Evolutionary conservation across 1,284 basidiomycete genomes (phyloP).

Genomic region (Leccinum variabile): DNA sequence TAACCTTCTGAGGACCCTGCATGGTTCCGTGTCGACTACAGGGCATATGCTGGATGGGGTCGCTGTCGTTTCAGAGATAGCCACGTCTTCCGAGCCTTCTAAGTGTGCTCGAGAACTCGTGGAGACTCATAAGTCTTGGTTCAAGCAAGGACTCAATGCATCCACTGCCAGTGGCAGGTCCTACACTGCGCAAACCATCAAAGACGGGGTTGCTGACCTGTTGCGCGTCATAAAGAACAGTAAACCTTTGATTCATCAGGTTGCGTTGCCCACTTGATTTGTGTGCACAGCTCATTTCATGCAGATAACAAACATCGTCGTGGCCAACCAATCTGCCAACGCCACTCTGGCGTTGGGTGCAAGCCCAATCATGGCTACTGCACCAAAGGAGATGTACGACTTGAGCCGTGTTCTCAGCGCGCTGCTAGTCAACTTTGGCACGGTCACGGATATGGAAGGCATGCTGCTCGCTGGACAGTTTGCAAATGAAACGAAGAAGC

Average conservation of each 20-base stretch:
- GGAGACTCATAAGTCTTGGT: conserved; percentile 44
- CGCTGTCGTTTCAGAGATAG: conserved; percentile 90
- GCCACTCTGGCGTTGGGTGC: conserved; percentile 86
- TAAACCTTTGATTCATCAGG: conserved; percentile 82
- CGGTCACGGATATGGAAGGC: conserved; percentile 67
- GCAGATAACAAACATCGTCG: conserved; percentile 90
- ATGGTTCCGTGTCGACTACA: conserved; percentile 63
- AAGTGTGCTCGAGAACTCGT: conserved; percentile 53
- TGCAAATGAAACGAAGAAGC: conserved; percentile 76
- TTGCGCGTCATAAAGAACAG: conserved; percentile 51
- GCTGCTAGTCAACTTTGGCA: conserved; percentile 90
- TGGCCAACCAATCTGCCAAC: conserved; percentile 90
- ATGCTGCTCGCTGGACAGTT: conserved; percentile 78
- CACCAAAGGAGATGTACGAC: conserved; percentile 81
- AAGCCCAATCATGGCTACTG: conserved; percentile 93
- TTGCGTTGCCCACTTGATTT: conserved; percentile 29
- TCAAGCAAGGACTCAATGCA: conserved; percentile 29
- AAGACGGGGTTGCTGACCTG: conserved; percentile 42
- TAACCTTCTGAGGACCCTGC: conserved; percentile 71
- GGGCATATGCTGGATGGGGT: conserved; percentile 73
- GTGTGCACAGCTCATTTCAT: conserved; percentile 10
- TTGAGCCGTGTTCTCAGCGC: conserved; percentile 68
- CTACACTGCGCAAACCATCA: conserved; percentile 36
- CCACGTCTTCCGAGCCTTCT: conserved; percentile 65
- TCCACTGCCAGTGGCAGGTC: background rate